phyloP scores from a whole-genome alignment of 176 grass and related monocot genomes.

The Panicum miliaceum region DNA sequence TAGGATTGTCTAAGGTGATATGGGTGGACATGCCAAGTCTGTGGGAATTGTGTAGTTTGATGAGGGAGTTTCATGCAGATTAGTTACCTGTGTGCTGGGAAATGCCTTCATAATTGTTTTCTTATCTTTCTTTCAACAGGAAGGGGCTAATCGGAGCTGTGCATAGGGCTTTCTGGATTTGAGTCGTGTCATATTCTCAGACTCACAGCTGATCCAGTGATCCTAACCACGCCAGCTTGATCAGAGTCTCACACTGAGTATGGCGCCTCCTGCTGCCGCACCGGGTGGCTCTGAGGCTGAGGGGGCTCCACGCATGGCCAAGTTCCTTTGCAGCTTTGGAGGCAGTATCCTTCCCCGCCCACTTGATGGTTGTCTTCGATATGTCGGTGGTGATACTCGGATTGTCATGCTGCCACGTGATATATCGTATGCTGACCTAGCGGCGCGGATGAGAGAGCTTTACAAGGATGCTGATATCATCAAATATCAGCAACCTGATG shows the following conservation, averaged over 20 bases:
- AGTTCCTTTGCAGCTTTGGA: slow-evolving; percentile 94
- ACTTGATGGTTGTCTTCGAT: slow-evolving; percentile 72
- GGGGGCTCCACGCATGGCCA: slow-evolving; percentile 62
- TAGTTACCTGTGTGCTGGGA: not conserved
- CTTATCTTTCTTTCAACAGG: slow-evolving; percentile 24
- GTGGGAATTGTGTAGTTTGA: not conserved
- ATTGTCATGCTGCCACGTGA: slow-evolving; percentile 66
- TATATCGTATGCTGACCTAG: slow-evolving; percentile 58
- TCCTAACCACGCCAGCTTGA: slow-evolving; percentile 18
- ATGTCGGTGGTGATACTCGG: slow-evolving; percentile 84
- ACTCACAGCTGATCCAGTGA: slow-evolving; percentile 8
- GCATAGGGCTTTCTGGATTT: slow-evolving; percentile 7
- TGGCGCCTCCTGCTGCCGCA: slow-evolving; percentile 30
- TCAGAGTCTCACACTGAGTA: slow-evolving; percentile 4
- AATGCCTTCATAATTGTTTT: not conserved
- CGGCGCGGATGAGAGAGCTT: slow-evolving; percentile 68
- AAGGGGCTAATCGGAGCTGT: not conserved
- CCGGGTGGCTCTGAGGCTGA: slow-evolving; percentile 27
- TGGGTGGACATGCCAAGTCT: not conserved
- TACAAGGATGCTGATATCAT: slow-evolving; percentile 77
- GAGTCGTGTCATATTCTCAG: slow-evolving; percentile 24
- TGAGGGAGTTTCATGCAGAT: not conserved
- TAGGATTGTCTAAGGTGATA: not conserved
- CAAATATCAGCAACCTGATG: slow-evolving; percentile 97
- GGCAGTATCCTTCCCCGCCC: slow-evolving; percentile 90